Base-by-base conservation (phyloP, 768 basidiomycete species). In the Boletus rex-veris region DNA sequence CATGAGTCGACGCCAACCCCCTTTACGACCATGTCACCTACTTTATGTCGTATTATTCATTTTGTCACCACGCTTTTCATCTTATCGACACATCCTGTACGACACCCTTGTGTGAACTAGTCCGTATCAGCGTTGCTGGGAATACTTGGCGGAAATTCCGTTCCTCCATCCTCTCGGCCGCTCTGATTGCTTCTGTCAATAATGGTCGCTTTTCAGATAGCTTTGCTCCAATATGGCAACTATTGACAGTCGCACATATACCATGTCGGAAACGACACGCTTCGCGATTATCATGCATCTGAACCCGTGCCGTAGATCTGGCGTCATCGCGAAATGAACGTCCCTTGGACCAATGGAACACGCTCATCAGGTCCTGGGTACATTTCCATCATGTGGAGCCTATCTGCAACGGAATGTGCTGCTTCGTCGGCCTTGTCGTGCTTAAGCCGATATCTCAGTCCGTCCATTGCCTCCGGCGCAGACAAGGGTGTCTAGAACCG, bases 271-370 rank as follows among this genome's bases (percentile, higher is more conserved):
- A 46, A 55, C 54, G 55, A 58, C 38, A 49, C 43, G 33, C 50
- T 54, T 64, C 50, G 45, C 53, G 52, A 62, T 57, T 65, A 64
- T 64, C 62, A 16, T 43, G 42, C 15, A 53, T 56, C 58, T 58
- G 58, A 60, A 53, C 49, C 21, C 35, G n/a, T 41, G 35, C 55
- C 55, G 53, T 41, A 51, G 54, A 64, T 62, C 53, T 55, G 58
- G 58, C 48, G 36, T 57, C 61, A 44, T 52, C 43, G 36, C 37
- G 19, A 52, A 53, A 61, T 61, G 42, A 58, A 53, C 6, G 55
- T 51, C 46, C 59, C 46, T 60, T 48, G 5, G 3, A 21, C 21
- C 19, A 19, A 19, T 21, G 39, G 15, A 42, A 48, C 42, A 48
- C 40, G 26, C 39, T 60, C 48, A 45, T 51, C 48, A 58, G 41